A percentile compares a stretch with the other conserved stretches of the same genome.
phyloP scores from a whole-genome alignment of 176 grass and related monocot genomes.

The Otatea glauca region DNA sequence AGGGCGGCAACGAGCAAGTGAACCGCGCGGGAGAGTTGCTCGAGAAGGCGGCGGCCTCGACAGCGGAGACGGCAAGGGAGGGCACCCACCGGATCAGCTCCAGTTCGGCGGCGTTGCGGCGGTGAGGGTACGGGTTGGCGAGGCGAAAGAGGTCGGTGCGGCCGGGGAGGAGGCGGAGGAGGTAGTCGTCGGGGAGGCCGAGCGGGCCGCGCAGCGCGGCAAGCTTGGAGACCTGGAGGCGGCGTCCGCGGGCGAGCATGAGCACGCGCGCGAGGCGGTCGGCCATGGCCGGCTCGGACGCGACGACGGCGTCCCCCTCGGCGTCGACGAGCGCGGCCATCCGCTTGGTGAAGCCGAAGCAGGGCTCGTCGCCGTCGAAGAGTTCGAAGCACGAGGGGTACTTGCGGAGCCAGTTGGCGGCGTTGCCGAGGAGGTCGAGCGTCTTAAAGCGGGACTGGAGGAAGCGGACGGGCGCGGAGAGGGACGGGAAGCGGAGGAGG shows the following conservation, averaged over 20 bases:
- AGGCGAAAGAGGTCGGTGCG: conserved; percentile 77
- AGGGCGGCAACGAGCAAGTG: conserved; percentile 65
- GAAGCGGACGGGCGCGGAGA: conserved; percentile 65
- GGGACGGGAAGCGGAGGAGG: conserved; percentile 73
- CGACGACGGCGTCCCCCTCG: conserved; percentile 60
- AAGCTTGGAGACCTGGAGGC: conserved; percentile 79
- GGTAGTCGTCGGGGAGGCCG: conserved; percentile 88
- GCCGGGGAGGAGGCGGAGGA: conserved; percentile 71
- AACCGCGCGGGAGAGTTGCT: conserved; percentile 46
- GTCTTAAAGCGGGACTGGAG: conserved; percentile 81
- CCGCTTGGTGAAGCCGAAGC: conserved; percentile 84
- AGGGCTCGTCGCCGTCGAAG: conserved; percentile 50
- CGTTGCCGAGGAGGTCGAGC: conserved; percentile 79
- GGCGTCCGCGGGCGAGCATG: conserved; percentile 70
- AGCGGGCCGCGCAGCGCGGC: conserved; percentile 68
- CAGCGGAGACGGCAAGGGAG: conserved; percentile 57
- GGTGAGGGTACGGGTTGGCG: conserved; percentile 62
- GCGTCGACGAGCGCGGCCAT: conserved; percentile 72
- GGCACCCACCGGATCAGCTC: conserved; percentile 77
- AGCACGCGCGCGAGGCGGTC: conserved; percentile 69
- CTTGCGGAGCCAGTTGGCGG: conserved; percentile 93
- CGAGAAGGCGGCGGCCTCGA: conserved; percentile 46
- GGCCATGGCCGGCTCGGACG: conserved; percentile 72
- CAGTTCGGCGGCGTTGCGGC: conserved; percentile 67
- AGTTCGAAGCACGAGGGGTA: conserved; percentile 87